These are phyloP conservation scores for Penicillium fimorum DNA, from an alignment of 495 filamentous ascomycete genomes.

Conservation along the genomic window DNA sequence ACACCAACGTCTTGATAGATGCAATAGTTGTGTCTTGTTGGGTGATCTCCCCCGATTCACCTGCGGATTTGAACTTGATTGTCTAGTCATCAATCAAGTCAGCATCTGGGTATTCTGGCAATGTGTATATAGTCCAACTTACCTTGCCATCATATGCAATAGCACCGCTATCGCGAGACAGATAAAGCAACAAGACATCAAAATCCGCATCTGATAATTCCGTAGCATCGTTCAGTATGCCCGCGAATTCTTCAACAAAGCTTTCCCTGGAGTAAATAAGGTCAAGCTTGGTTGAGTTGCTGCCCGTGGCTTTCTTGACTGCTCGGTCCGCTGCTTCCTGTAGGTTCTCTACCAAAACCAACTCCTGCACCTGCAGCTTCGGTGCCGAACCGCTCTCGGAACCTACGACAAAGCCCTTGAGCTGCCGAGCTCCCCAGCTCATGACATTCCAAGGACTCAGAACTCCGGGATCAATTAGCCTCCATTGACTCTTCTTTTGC, in stretches of 20 bases:
- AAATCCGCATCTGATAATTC: slow-evolving; percentile 64
- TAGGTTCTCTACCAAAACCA: slow-evolving; percentile 54
- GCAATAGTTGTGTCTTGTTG: slow-evolving; percentile 78
- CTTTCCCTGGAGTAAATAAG: slow-evolving; percentile 64
- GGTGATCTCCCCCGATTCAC: slow-evolving; percentile 56
- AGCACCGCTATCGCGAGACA: slow-evolving; percentile 64
- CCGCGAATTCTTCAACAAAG: slow-evolving; percentile 59
- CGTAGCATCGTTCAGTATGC: slow-evolving; percentile 48
- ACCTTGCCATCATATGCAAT: slow-evolving; percentile 66
- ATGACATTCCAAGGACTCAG: slow-evolving; percentile 61
- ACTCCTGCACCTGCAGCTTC: slow-evolving; percentile 37
- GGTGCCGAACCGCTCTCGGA: slow-evolving; percentile 33
- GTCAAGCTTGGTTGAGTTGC: slow-evolving; percentile 50
- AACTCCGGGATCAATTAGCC: slow-evolving; percentile 49
- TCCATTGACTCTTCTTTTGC: slow-evolving; percentile 49
- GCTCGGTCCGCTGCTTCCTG: slow-evolving; percentile 48
- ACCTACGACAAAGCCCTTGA: slow-evolving; percentile 59
- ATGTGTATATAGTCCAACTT: slow-evolving; percentile 25
- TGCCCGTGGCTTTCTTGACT: slow-evolving; percentile 43
- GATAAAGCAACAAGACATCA: slow-evolving; percentile 66
- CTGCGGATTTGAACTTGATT: slow-evolving; percentile 66
- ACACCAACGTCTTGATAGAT: slow-evolving; percentile 66
- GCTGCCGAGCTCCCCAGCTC: slow-evolving; percentile 70
- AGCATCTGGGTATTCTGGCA: slow-evolving; percentile 8
- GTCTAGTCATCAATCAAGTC: slow-evolving; percentile 45